phyloP scores from a whole-genome alignment of 306 rosid genomes.

The Morella rubra region DNA sequence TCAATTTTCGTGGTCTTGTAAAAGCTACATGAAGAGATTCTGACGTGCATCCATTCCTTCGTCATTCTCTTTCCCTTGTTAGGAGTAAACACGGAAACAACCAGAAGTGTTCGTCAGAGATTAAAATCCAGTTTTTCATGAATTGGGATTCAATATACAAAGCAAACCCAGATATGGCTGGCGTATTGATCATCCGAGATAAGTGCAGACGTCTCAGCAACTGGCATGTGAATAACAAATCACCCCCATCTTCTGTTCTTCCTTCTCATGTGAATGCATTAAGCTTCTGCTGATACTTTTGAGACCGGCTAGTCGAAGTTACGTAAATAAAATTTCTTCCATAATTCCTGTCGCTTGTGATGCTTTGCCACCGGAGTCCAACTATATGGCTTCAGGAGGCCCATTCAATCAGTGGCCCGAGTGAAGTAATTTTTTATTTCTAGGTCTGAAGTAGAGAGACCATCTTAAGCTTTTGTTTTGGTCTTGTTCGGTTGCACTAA shows the following conservation, averaged over 20 bases:
- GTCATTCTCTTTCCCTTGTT: constrained; percentile 19
- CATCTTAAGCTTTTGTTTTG: no score
- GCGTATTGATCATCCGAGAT: constrained; percentile 23
- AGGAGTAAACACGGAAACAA: constrained; percentile 42
- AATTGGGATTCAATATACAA: constrained; percentile 19
- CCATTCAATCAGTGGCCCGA: background rate
- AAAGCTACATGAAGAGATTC: background rate
- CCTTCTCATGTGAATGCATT: constrained; percentile 6
- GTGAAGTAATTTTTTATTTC: no score
- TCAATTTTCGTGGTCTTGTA: background rate
- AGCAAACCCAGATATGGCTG: constrained; percentile 20
- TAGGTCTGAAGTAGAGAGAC: no score
- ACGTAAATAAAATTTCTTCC: background rate
- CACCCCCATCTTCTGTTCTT: constrained; percentile 3
- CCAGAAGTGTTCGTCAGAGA: constrained; percentile 12
- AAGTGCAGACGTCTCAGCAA: constrained; percentile 33
- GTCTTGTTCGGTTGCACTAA: no score
- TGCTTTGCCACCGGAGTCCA: background rate
- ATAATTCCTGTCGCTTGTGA: background rate
- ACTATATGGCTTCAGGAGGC: background rate
- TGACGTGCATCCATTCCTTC: background rate
- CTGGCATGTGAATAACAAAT: constrained; percentile 24
- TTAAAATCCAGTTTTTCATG: constrained; percentile 9
- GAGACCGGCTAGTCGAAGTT: background rate
- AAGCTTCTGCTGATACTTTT: constrained; percentile 6